Evolutionary conservation across 2,329 filamentous ascomycete species (phyloP).

Genomic region (Cladosporium sp.): DNA sequence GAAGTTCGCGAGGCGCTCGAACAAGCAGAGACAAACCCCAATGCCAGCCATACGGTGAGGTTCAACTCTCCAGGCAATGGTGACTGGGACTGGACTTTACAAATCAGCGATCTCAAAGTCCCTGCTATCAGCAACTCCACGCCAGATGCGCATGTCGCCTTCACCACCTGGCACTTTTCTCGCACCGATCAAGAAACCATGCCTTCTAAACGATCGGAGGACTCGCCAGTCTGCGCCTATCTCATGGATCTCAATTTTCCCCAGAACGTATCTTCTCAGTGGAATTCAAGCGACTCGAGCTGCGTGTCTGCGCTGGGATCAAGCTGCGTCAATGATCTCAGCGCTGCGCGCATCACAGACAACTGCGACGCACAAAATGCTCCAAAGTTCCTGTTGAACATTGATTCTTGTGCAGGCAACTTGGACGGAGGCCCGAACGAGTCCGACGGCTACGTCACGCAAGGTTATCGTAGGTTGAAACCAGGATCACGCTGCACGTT

Average conservation of each 20-base stretch:
- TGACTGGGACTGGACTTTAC: not conserved
- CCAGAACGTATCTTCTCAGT: not conserved
- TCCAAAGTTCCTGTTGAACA: not conserved
- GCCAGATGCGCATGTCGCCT: not conserved
- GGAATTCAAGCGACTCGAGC: not conserved
- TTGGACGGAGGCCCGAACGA: not conserved
- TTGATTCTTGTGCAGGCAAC: not conserved
- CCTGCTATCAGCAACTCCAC: not conserved
- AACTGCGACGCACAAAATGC: not conserved
- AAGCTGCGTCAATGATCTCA: not conserved
- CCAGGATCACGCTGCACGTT: not conserved
- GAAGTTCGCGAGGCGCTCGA: not conserved
- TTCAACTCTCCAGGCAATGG: not conserved
- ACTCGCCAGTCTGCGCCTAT: not conserved
- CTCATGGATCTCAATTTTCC: not conserved
- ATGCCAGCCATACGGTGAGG: not conserved
- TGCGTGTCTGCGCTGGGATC: not conserved
- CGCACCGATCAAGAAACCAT: not conserved
- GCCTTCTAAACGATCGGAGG: not conserved
- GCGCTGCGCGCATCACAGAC: not conserved
- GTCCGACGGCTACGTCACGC: not conserved
- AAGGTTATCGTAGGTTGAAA: not conserved
- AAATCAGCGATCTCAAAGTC: not conserved
- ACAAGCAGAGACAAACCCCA: not conserved
- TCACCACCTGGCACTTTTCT: not conserved